These are phyloP conservation scores for Sclerospora graminicola DNA, from an alignment of 352 stramenopile genomes.

Conservation along the genomic window DNA sequence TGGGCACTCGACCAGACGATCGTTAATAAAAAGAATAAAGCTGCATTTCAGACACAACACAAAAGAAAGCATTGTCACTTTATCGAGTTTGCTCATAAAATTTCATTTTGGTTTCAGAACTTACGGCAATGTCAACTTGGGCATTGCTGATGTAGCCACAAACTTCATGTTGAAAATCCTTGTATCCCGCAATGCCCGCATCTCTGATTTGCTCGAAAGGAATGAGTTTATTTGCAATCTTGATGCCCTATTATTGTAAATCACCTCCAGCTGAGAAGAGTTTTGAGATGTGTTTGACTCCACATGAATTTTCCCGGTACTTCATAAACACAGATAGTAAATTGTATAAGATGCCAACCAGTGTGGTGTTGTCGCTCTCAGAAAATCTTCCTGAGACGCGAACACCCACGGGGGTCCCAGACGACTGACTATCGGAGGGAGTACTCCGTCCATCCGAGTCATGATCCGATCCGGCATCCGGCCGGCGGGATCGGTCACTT, in stretches of 20 bases:
- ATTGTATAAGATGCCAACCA: too few species aligned
- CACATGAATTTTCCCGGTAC: conserved; percentile 67
- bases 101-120: neutral
- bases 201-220: conserved; percentile 32
- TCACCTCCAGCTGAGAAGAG: conserved; percentile 57
- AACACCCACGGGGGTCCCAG: too few species aligned
- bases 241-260: conserved; percentile 70
- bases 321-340: too few species aligned
- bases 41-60: conserved; percentile 45
- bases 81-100: neutral
- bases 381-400: too few species aligned
- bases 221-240: conserved; percentile 51
- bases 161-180: conserved; percentile 29
- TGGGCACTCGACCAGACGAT: conserved; percentile 91
- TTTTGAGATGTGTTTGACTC: conserved; percentile 65
- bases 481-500: too few species aligned
- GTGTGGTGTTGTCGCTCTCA: too few species aligned
- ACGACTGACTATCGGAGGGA: too few species aligned
- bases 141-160: conserved; percentile 75
- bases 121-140: conserved; percentile 88
- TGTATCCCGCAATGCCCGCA: conserved; percentile 17
- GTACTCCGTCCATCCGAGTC: too few species aligned
- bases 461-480: too few species aligned
- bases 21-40: conserved; percentile 97
- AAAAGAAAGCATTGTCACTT: neutral